Evolutionary conservation across 2,329 filamentous ascomycete genomes (phyloP).

Genomic region (Clathrospora elynae): DNA sequence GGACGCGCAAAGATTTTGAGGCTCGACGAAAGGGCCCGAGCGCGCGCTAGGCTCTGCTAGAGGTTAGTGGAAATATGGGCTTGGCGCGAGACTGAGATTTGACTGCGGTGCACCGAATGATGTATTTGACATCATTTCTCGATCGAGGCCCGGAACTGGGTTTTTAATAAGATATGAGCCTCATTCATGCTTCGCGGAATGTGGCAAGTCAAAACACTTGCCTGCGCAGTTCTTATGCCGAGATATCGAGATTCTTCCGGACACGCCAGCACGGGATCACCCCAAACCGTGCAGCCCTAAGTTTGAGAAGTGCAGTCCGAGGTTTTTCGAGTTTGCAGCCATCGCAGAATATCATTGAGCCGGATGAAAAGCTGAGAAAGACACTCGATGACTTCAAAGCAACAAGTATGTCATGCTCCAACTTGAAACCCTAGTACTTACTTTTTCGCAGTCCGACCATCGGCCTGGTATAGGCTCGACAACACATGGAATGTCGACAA

Average conservation of each 20-base stretch:
- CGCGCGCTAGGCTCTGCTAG: constrained; percentile 26
- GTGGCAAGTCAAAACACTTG: constrained; percentile 17
- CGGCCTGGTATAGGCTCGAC: constrained; percentile 30
- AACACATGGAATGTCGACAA: constrained; percentile 44
- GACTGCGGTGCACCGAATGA: not conserved
- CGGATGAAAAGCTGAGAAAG: constrained; percentile 27
- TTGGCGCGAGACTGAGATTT: constrained; percentile 21
- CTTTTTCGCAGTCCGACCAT: constrained; percentile 15
- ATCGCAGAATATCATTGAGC: constrained; percentile 6
- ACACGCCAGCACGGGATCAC: constrained; percentile 40
- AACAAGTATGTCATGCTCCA: constrained; percentile 29
- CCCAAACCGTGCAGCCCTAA: constrained; percentile 13
- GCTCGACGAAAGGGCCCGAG: constrained; percentile 18
- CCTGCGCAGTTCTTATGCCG: constrained; percentile 39
- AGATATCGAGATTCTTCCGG: constrained; percentile 42
- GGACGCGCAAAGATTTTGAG: constrained; percentile 44
- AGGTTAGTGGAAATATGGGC: constrained; percentile 23
- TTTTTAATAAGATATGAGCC: constrained; percentile 26
- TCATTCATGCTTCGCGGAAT: constrained; percentile 25
- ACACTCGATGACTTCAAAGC: constrained; percentile 41
- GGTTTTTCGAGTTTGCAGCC: constrained; percentile 17
- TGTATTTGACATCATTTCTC: not conserved
- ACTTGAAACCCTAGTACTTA: constrained; percentile 9
- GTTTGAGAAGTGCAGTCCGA: constrained; percentile 17
- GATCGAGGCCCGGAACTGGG: no score